phyloP scores from a whole-genome alignment of 2,329 filamentous ascomycete genomes.

The Arachnopeziza araneosa region DNA sequence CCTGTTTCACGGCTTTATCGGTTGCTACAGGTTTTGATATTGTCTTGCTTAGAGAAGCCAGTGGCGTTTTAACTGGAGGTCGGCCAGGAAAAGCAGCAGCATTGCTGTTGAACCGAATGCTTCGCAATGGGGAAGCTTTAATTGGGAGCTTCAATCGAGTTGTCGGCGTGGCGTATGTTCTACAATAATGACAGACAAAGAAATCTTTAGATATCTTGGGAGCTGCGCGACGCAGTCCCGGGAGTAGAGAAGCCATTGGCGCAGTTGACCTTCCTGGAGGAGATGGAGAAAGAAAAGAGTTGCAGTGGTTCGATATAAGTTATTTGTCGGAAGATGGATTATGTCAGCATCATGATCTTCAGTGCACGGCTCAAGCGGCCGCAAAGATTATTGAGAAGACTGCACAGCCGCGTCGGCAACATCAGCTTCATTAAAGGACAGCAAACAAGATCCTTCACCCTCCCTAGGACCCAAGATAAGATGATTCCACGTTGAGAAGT shows the following conservation, averaged over 20 bases:
- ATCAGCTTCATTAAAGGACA: background rate
- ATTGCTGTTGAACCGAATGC: conserved; percentile 29
- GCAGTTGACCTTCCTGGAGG: background rate
- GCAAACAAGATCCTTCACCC: background rate
- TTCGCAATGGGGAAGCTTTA: conserved; percentile 18
- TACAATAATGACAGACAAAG: conserved; percentile 29
- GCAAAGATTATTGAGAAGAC: background rate
- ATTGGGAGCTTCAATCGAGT: conserved; percentile 14
- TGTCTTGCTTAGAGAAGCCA: conserved; percentile 21
- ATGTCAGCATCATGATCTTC: background rate
- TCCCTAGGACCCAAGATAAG: background rate
- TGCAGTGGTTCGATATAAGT: conserved; percentile 5
- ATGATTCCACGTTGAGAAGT: no score
- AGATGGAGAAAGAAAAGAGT: conserved; percentile 2
- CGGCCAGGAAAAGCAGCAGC: conserved; percentile 12
- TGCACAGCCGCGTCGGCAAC: background rate
- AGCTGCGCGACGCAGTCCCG: conserved; percentile 24
- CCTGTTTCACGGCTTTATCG: conserved; percentile 6
- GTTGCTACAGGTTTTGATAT: conserved; percentile 12
- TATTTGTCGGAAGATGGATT: conserved; percentile 2
- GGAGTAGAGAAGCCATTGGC: conserved; percentile 30
- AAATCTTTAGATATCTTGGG: conserved; percentile 26
- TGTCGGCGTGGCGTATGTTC: conserved; percentile 13
- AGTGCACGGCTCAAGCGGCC: background rate
- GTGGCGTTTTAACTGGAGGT: conserved; percentile 12